Evolutionary conservation across 2,329 filamentous ascomycete genomes (phyloP), one percentile per base, ranked within the genome.

Genomic region (Penicillium sumatraense): DNA sequence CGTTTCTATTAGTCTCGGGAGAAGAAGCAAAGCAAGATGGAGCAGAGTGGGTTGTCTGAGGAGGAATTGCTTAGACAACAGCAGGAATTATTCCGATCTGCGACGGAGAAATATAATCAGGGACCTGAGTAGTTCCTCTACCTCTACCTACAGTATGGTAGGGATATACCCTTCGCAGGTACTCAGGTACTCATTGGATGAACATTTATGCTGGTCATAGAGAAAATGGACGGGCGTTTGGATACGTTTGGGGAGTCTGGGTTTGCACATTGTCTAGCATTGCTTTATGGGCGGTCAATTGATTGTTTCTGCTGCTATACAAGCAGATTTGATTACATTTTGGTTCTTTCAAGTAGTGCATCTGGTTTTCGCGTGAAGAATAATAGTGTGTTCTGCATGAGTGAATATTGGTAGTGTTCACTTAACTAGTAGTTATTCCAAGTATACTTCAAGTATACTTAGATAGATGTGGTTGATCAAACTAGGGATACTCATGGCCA

Each of bases 1-100:
- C 5, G 9, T 31, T 11, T 23, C 55, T 61, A 45, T 2, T 56
- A 96, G 91, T 91, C 89, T 26, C 89, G 93, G 45, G 95, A 99
- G 78, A 96, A 96, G 82, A 96, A 97, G 77, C 89, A 93, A 62
- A 96, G 93, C 75, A 98, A 98, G 78, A 92, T 98, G 69, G 93
- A 96, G 68, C 89, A 95, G 72, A 96, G 92, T 71, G 93, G 93
- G 51, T 83, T 98, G 78, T 90, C 90, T 0, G 87, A 96, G 71
- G 95, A 97, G 66, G 90, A 99, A 74, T 82, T 99, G 46, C 86
- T 95, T 54, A 84, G 88, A 46, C 86, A 96, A 68, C 95, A 99
- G 72, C 89, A 95, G 73, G 92, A 96, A 73, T 85, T 97, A 64
- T 98, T 99, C 75, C 88, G 89, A 40, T 88, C 86, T 55, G 93